These are phyloP conservation scores for Colletotrichum horii DNA, from an alignment of 2,329 filamentous ascomycete species.

Conservation along the genomic window DNA sequence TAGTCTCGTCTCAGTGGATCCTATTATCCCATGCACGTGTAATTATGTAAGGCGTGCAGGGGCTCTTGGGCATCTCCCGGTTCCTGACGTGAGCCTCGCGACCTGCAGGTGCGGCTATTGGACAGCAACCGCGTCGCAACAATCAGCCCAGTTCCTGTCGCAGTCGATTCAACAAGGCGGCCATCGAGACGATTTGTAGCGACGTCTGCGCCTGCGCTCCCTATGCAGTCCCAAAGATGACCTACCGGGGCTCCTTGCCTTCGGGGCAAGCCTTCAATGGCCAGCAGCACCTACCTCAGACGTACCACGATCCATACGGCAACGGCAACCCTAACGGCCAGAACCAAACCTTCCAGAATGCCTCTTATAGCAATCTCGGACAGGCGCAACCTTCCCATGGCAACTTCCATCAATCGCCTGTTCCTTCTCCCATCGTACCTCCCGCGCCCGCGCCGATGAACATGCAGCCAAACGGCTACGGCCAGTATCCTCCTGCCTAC, in stretches of 20 bases:
- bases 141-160: background rate
- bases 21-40: background rate
- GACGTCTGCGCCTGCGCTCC: constrained; percentile 14
- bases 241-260: constrained; percentile 43
- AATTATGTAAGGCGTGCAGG: constrained; percentile 15
- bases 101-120: constrained; percentile 16
- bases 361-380: constrained; percentile 18
- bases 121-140: constrained; percentile 21
- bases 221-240: constrained; percentile 33
- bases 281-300: constrained; percentile 32
- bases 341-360: constrained; percentile 22
- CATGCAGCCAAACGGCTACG: constrained; percentile 18
- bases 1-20: background rate
- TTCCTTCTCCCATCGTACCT: constrained; percentile 28
- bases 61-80: background rate
- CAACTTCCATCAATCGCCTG: constrained; percentile 29
- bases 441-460: constrained; percentile 28
- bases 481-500: constrained; percentile 21
- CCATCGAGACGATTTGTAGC: constrained; percentile 8
- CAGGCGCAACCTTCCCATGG: constrained; percentile 32
- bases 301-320: constrained; percentile 9
- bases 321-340: constrained; percentile 23
- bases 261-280: constrained; percentile 43
- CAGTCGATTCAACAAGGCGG: constrained; percentile 8
- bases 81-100: constrained; percentile 10